A percentile compares a stretch with the other conserved stretches of the same genome.
Conservation (phyloP, 805 yeast species). For the Schwanniomyces occidentalis region DNA sequence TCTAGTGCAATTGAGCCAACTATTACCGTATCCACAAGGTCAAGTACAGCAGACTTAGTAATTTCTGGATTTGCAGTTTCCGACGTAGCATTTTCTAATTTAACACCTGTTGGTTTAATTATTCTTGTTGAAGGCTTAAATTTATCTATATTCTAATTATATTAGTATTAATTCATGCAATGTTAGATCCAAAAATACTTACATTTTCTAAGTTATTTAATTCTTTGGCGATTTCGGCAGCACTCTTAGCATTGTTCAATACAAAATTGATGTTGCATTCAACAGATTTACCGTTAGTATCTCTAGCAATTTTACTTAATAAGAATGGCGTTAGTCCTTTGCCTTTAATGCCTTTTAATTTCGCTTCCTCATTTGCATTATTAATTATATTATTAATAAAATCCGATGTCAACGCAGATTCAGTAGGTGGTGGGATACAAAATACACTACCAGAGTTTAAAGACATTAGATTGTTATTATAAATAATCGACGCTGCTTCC, state of each 20-base stretch:
- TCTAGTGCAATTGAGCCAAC: slow-evolving; percentile 82
- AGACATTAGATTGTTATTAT: slow-evolving; percentile 44
- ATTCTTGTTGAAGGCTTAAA: slow-evolving; percentile 8
- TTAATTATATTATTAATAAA: slow-evolving; percentile 58
- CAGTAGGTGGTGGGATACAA: slow-evolving; percentile 79
- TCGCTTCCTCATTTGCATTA: slow-evolving; percentile 59
- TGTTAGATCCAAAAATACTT: slow-evolving; percentile 4
- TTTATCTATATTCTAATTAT: slow-evolving; percentile 1
- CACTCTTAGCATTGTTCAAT: slow-evolving; percentile 69
- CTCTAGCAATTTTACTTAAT: slow-evolving; percentile 59
- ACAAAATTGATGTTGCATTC: slow-evolving; percentile 74
- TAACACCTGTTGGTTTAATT: background rate
- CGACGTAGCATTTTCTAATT: background rate
- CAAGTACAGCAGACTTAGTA: background rate
- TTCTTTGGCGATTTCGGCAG: slow-evolving; percentile 63
- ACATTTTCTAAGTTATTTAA: slow-evolving; percentile 36
- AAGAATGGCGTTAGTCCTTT: slow-evolving; percentile 80
- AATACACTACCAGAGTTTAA: slow-evolving; percentile 70
- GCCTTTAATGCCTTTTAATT: slow-evolving; percentile 54
- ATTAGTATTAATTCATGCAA: slow-evolving; percentile 3
- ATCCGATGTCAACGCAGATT: slow-evolving; percentile 54
- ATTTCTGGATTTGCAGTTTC: background rate
- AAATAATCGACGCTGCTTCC: slow-evolving; percentile 65
- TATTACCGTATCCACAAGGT: slow-evolving; percentile 38
- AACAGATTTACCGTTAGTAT: slow-evolving; percentile 72